A percentile compares a stretch with the other conserved stretches of the same genome.
Evolutionary conservation across 805 yeast genomes (phyloP).

Genomic region (Zygosaccharomyces gambellarensis): DNA sequence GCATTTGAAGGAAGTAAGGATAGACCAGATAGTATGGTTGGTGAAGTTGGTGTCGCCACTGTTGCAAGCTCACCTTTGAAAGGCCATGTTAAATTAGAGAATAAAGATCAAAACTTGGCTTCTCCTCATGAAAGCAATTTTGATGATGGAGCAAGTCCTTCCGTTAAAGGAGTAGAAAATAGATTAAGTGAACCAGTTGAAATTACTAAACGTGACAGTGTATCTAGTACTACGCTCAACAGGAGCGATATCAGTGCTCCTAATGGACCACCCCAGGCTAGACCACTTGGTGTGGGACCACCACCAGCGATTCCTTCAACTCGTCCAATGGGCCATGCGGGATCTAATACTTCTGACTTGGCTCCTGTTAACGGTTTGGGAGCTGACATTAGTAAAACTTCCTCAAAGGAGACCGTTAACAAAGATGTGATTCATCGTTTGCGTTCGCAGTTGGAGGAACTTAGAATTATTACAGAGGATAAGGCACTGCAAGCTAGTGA

Average conservation of each 20-base stretch:
- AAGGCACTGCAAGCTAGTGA: conserved; percentile 57
- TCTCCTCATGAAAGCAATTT: background rate
- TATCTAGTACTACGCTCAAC: background rate
- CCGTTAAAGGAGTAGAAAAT: background rate
- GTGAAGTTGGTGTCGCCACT: conserved; percentile 18
- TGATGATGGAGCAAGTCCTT: background rate
- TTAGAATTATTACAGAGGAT: conserved; percentile 42
- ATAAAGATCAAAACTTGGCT: background rate
- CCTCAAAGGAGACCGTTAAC: conserved; percentile 18
- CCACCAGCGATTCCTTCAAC: background rate
- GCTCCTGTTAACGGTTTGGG: background rate
- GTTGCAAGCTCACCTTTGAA: conserved; percentile 22
- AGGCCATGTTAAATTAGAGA: conserved; percentile 15
- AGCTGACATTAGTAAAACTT: background rate
- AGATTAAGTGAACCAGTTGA: conserved; percentile 13
- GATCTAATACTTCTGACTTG: background rate
- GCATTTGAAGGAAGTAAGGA: conserved; percentile 9
- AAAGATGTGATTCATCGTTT: conserved; percentile 30
- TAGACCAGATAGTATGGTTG: conserved; percentile 10
- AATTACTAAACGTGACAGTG: conserved; percentile 7
- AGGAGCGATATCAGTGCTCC: background rate
- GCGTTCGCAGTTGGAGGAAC: conserved; percentile 34
- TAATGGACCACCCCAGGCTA: background rate
- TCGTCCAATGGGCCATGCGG: background rate
- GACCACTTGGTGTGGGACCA: background rate